phyloP scores from a whole-genome alignment of 305 asterid genomes.

The Fraxinus xanthoxyloides region DNA sequence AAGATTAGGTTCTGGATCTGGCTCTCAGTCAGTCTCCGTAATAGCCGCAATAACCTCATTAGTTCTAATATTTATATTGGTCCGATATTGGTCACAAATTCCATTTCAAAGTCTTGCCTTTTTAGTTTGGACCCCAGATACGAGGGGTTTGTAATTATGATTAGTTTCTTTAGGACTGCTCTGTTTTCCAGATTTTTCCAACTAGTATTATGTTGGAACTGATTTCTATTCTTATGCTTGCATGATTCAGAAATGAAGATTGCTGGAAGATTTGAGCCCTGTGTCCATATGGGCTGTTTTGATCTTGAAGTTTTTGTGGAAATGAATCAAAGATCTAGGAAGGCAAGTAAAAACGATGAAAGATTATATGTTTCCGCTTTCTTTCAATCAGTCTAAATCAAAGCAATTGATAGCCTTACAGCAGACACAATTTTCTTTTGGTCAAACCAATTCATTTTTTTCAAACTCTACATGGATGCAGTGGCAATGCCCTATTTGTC shows the following conservation, averaged over 20 bases:
- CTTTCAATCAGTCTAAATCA: neutral
- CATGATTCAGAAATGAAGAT: constrained; percentile 81
- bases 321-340: constrained; percentile 95
- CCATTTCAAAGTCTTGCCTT: neutral
- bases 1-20: neutral
- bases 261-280: constrained; percentile 93
- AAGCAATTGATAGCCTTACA: neutral
- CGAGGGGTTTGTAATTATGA: neutral
- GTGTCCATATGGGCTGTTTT: constrained; percentile 97
- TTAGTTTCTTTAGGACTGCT: neutral
- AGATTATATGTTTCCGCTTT: constrained; percentile 2
- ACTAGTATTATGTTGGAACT: constrained; percentile 12
- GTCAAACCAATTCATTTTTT: neutral
- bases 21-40: neutral
- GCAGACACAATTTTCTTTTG: neutral
- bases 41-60: neutral
- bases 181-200: neutral
- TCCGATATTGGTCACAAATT: neutral
- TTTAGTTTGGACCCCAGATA: neutral
- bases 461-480: constrained; percentile 44
- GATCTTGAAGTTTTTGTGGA: constrained; percentile 96
- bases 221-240: constrained; percentile 20
- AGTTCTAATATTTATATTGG: neutral
- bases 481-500: constrained; percentile 99
- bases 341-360: constrained; percentile 57